phyloP scores from a whole-genome alignment of 805 yeast species.

The Barnettozyma sucrosica region DNA sequence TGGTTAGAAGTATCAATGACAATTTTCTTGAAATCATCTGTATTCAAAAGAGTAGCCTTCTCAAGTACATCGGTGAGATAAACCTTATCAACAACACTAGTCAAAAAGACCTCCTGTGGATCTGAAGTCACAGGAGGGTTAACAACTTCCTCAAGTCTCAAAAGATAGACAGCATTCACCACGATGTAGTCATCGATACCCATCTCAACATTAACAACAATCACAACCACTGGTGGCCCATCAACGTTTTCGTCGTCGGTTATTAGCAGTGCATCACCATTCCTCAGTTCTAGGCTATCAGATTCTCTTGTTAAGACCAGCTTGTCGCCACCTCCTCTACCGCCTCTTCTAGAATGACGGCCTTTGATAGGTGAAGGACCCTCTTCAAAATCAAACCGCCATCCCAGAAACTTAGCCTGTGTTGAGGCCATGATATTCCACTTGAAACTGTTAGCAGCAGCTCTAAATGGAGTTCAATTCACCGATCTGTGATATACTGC shows the following conservation, averaged over 20 bases:
- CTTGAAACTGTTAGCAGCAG: no score
- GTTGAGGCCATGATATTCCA: conserved; percentile 17
- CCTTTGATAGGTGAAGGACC: background rate
- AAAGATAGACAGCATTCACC: conserved; percentile 42
- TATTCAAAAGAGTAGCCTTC: conserved; percentile 39
- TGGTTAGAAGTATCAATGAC: conserved; percentile 32
- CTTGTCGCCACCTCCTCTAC: conserved; percentile 12
- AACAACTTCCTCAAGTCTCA: conserved; percentile 37
- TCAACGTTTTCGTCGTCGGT: conserved; percentile 28
- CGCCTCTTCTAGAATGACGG: background rate
- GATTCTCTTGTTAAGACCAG: conserved; percentile 32
- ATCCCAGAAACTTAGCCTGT: conserved; percentile 17
- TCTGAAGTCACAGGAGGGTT: conserved; percentile 23
- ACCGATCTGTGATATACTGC: background rate
- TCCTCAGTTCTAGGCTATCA: conserved; percentile 43
- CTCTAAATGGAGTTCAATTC: no score
- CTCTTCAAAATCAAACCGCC: conserved; percentile 18
- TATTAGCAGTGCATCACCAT: conserved; percentile 49
- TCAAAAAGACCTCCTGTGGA: conserved; percentile 47
- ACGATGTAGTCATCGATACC: conserved; percentile 47
- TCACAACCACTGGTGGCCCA: conserved; percentile 34
- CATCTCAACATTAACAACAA: conserved; percentile 45
- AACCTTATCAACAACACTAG: conserved; percentile 44
- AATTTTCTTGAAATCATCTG: conserved; percentile 29
- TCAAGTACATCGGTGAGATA: conserved; percentile 37